These are phyloP conservation scores for Gleditsia sinensis DNA, from an alignment of 306 rosid species.

Conservation along the genomic window DNA sequence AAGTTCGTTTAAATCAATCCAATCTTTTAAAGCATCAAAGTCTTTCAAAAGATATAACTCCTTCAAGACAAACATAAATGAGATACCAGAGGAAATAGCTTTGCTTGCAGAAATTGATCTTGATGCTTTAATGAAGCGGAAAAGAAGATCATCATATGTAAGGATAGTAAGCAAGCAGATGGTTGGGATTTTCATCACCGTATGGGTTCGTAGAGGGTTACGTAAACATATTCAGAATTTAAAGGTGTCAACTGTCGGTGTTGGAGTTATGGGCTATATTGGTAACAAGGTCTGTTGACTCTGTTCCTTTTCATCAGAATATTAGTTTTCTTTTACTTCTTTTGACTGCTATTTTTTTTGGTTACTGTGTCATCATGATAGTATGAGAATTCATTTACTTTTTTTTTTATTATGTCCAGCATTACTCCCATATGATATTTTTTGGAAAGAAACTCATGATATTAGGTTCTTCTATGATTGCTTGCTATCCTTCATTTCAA, in stretches of 20 bases:
- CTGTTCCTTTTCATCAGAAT: constrained; percentile 17
- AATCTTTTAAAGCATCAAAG: constrained; percentile 59
- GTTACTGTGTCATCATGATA: background rate
- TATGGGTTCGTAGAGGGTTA: constrained; percentile 90
- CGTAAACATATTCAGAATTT: constrained; percentile 85
- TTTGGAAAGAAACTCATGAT: background rate
- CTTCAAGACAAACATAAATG: constrained; percentile 61
- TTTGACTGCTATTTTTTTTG: background rate
- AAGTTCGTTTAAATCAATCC: constrained; percentile 51
- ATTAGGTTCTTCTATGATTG: background rate
- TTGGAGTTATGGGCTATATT: constrained; percentile 97
- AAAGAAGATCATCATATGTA: constrained; percentile 72
- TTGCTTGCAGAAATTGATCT: constrained; percentile 77
- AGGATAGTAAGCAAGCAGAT: constrained; percentile 93
- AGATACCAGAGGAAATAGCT: constrained; percentile 38
- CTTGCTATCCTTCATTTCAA: background rate
- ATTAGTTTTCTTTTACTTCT: background rate
- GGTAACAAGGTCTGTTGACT: constrained; percentile 78
- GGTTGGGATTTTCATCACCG: constrained; percentile 88
- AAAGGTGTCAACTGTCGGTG: constrained; percentile 93
- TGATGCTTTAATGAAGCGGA: constrained; percentile 75
- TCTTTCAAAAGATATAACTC: constrained; percentile 57
- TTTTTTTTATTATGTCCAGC: constrained; percentile 13
- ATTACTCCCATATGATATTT: background rate
- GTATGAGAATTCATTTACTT: background rate